These are phyloP conservation scores for Coprinellus aureogranulatus DNA, from an alignment of 768 basidiomycete genomes.

Conservation along the genomic window DNA sequence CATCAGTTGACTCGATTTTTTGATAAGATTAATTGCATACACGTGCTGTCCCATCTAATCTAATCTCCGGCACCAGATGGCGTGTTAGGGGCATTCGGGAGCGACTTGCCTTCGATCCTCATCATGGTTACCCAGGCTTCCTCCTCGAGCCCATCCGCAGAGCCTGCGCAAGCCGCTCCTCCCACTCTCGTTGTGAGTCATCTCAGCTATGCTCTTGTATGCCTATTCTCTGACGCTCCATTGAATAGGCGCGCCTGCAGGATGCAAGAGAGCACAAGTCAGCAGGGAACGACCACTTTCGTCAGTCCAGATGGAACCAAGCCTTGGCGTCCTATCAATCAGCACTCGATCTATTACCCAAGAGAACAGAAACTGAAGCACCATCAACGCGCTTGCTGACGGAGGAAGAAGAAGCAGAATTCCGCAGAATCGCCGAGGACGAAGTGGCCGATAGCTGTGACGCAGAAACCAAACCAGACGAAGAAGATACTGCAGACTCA, in stretches of 20 bases:
- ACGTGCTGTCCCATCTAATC: conserved; percentile 7
- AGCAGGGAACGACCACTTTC: conserved; percentile 76
- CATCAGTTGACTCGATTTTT: background rate
- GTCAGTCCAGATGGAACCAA: conserved; percentile 59
- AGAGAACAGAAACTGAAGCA: conserved; percentile 24
- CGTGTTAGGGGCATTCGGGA: background rate
- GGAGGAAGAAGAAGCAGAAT: too few relatives aligned
- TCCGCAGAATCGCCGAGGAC: background rate
- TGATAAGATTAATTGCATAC: background rate
- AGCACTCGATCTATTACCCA: conserved; percentile 68
- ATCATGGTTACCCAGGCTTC: too few relatives aligned
- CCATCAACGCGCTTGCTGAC: too few relatives aligned
- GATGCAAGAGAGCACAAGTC: conserved; percentile 63
- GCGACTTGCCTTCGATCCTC: too few relatives aligned
- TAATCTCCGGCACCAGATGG: background rate
- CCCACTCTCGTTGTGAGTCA: too few relatives aligned
- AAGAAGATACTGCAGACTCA: conserved; percentile 11
- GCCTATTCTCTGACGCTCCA: background rate
- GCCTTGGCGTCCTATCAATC: conserved; percentile 69
- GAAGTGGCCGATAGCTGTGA: background rate
- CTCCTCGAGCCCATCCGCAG: too few relatives aligned
- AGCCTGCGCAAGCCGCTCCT: too few relatives aligned
- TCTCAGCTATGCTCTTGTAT: too few relatives aligned
- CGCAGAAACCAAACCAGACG: background rate
- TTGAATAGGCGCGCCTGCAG: conserved; percentile 17